Evolutionary conservation across 2,329 filamentous ascomycete genomes (phyloP), one percentile per base, ranked within the genome.

Genomic region (Penicillium sp.): DNA sequence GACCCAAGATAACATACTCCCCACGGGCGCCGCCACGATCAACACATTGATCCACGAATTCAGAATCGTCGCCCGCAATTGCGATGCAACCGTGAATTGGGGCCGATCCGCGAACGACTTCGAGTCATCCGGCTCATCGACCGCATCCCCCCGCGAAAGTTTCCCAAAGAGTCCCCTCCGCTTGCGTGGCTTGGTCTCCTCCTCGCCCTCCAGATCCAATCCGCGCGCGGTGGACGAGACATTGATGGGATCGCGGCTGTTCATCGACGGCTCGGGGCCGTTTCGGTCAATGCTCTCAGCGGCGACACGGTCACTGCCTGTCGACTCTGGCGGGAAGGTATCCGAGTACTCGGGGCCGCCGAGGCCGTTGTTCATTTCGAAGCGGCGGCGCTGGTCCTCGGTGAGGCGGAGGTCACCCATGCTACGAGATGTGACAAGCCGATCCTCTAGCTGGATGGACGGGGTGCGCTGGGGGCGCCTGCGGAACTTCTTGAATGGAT

Each of bases 21-120:
- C 90, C 21, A 81, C 78, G 0, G 90, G 90, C 0, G 86, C 88
- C 15, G 83, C 81, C 11, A 95, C 36, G 15, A 95, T 71, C 17
- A 96, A 70, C 16, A 94, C 59, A 59, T 96, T 96, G 69, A 95
- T 84, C 80, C 86, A 94, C 0, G 87, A 93, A 56, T 80, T 83
- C 51, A 94, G 78, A 3, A 94, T 54, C 0, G 87, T 89, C 13
- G 85, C 80, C 52, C 81, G 80, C 20, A 71, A 36, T 51, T 71
- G 68, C 29, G 62, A 61, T 11, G 53, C 57, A 19, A 62, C 43
- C 1, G 68, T 71, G 39, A 68, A 71, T 17, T 51, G 57, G 15
- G 60, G 62, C 25, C 56, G 60, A 4, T 55, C 50, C 8, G 45
- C 36, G 9, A n/a, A n/a, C n/a, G 45, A 43, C 36, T 52, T 50